These are phyloP conservation scores for Piloderma croceum DNA, from an alignment of 768 basidiomycete genomes.

Conservation along the genomic window DNA sequence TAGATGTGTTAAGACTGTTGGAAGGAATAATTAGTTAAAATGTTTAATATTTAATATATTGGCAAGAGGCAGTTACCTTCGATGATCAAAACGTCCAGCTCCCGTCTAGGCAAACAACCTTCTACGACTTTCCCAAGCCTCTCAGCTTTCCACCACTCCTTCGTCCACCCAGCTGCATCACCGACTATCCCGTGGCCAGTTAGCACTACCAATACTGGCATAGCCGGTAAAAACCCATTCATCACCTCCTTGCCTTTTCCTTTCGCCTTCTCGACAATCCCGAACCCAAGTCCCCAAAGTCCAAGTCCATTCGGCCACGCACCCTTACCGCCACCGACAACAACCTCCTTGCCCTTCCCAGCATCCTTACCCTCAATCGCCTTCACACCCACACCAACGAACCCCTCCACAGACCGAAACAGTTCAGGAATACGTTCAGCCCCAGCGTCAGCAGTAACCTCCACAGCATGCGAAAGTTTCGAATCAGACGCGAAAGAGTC, in stretches of 20 bases:
- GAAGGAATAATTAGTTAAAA: constrained; percentile 3
- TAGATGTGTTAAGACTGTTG: constrained; percentile 62
- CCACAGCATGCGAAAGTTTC: constrained; percentile 45
- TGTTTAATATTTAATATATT: background rate
- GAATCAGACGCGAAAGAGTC: constrained; percentile 59
- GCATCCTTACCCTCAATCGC: constrained; percentile 20
- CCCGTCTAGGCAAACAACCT: constrained; percentile 51
- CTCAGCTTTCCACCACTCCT: constrained; percentile 54
- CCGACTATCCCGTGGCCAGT: constrained; percentile 17
- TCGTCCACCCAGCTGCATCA: constrained; percentile 15
- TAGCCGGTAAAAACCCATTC: too few species aligned
- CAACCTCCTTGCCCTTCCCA: constrained; percentile 15
- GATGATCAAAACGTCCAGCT: constrained; percentile 56
- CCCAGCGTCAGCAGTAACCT: constrained; percentile 39
- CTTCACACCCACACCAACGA: constrained; percentile 16
- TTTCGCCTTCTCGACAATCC: constrained; percentile 5
- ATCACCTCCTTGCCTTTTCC: background rate
- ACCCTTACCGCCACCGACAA: too few species aligned
- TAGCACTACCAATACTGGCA: too few species aligned
- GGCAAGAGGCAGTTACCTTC: constrained; percentile 42
- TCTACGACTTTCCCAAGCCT: constrained; percentile 49
- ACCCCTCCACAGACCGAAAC: constrained; percentile 36
- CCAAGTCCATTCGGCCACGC: too few species aligned
- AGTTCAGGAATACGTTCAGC: constrained; percentile 44
- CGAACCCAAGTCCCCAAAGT: too few species aligned